phyloP scores from a whole-genome alignment of 2,329 filamentous ascomycete genomes.

The Sclerotiophoma versabilis region DNA sequence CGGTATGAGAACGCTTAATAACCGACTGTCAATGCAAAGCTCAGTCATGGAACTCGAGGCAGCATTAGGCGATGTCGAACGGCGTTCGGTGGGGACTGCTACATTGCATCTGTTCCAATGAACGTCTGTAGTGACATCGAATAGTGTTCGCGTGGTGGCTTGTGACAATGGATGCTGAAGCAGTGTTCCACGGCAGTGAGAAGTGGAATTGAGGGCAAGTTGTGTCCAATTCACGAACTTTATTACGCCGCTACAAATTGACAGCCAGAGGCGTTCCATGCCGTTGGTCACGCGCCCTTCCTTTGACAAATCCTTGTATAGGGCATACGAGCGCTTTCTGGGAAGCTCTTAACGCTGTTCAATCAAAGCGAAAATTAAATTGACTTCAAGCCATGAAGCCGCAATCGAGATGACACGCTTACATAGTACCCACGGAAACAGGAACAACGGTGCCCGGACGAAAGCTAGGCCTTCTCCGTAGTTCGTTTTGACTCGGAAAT shows the following conservation, averaged over 20 bases:
- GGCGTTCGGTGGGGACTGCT: not conserved
- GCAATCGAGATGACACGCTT: slow-evolving; percentile 6
- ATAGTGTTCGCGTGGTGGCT: slow-evolving; percentile 1
- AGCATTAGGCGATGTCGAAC: slow-evolving; percentile 8
- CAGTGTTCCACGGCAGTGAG: slow-evolving; percentile 15
- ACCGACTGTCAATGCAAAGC: slow-evolving; percentile 19
- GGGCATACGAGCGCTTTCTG: slow-evolving; percentile 32
- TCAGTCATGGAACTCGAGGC: not conserved
- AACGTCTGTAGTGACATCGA: not conserved
- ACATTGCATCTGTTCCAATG: not conserved
- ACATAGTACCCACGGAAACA: not conserved
- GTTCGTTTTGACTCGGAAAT: slow-evolving; percentile 10
- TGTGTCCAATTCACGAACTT: not conserved
- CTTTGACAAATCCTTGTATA: slow-evolving; percentile 26
- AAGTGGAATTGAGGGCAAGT: not conserved
- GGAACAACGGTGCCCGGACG: slow-evolving; percentile 1
- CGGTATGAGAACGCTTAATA: not conserved
- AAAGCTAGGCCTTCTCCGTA: slow-evolving; percentile 4
- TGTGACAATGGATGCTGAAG: slow-evolving; percentile 23
- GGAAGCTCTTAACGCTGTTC: slow-evolving; percentile 23
- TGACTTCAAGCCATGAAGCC: slow-evolving; percentile 4
- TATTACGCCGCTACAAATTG: not conserved
- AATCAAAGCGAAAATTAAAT: slow-evolving; percentile 14
- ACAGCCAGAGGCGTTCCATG: slow-evolving; percentile 6
- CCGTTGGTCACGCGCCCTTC: not conserved